Base-by-base conservation (phyloP, 257 asterid genomes). In the Anisodus tanguticus region DNA sequence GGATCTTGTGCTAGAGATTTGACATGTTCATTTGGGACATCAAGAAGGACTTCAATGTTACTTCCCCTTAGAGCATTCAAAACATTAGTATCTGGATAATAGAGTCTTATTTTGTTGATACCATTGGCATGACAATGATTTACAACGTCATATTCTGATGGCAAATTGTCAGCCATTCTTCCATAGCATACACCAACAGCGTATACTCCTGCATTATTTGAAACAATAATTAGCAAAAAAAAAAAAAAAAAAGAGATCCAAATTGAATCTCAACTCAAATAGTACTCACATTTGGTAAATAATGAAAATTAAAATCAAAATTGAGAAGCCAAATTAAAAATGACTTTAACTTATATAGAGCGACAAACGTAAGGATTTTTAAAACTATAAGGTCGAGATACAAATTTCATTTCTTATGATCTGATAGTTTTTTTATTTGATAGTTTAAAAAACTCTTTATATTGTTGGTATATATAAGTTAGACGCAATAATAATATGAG, bases 111-210 rank as follows among this genome's bases (percentile, higher is more conserved):
- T 72, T 88, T 19, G 2, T 81, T 88, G 35, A 91, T 88, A 77
- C 86, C 85, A 83, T 90, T 19, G 31, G 87, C 87, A 69, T 83
- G 88, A 91, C 78, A 87, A 4, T 86, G 86, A 2, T 82, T 41
- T 0, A 91, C 89, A 2, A 86, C 88, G 5, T 85, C 84, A 4
- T 41, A 0, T 22, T 90, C 83, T 1, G 90, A 19, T 0, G 93
- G 93, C 19, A 90, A 70, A 12, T 80, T 80, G 67, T 81, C 67
- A 0, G 91, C 92, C 0, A 1, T 45, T 84, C 77, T 85, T 10
- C 93, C 93, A 12, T 89, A 85, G 8, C 90, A 86, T 9, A 88
- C 92, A 39, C 93, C 95, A 26, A 79, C 39, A n/a, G 81, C 59
- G 74, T 88, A 79, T 76, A 86, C 92, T 64, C n/a, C 93, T 89